Base-by-base conservation (phyloP, 257 asterid species). In the Verbascum thapsus region DNA sequence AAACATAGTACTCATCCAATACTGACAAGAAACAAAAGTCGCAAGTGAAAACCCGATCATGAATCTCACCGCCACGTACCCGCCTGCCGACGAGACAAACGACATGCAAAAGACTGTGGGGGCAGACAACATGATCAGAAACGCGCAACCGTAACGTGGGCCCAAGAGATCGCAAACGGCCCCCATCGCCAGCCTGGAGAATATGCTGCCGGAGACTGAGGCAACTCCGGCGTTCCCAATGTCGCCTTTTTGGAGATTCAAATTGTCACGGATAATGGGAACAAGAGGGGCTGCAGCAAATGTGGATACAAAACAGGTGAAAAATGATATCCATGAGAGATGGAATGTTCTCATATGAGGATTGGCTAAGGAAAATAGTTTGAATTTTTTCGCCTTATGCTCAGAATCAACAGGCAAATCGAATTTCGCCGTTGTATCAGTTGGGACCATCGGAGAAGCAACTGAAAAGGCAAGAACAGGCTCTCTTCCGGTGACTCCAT, bases 341-440 rank as follows among this genome's bases (percentile, higher is more conserved):
- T 83, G 95, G 16, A 83, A 86, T 1, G 85, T 66, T 49, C 92
- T 81, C 95, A 87, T 87, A 67, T 87, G 87, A 6, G 87, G 87
- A 3, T 75, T 74, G 1, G 76, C 81, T 18, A 81, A 75, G 20
- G 87, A 81, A 13, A 41, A 48, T 1, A 78, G 58, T 32, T 75
- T 78, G 58, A 81, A 76, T 6, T 17, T 42, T 43, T 75, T 81
- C 1, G 87, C 84, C 39, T 78, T 81, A 71, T 81, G 84, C 71
- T 81, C 84, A 0, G 87, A 81, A 35, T 81, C 87, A 1, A 81
- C 87, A 8, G 82, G 84, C 52, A 81, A 17, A 5, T 63, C 72
- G 57, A 81, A 81, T 1, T 81, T 50, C 0, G 84, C 70, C 0
- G 82, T 55, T 2, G 58, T 43, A 32, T 79, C 86, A 0, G 83